Base-by-base conservation (phyloP, 2,329 filamentous ascomycete genomes). In the Phialemoniopsis sp. region DNA sequence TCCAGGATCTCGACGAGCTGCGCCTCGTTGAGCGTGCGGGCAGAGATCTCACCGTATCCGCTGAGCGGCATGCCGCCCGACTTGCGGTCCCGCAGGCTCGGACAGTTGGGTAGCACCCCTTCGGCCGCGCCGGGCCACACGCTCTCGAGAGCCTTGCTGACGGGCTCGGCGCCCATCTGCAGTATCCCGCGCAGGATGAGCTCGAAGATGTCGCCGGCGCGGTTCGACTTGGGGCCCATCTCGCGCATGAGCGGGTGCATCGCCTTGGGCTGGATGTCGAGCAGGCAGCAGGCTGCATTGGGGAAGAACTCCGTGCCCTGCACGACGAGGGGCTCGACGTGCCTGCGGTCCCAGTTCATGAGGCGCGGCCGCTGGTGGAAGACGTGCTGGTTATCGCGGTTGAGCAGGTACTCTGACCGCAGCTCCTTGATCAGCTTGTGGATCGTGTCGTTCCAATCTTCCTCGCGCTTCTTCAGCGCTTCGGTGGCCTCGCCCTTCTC, bases 341-440 rank as follows among this genome's bases (percentile, higher is more conserved):
- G 63, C 13, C 89, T 80, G 2, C 75, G 71, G 58, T 95, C 88
- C 79, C 82, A 90, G 18, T 69, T 51, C 4, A 91, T 58, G 1
- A 72, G 50, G 0, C 79, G 74, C 2, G 71, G 66, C 1, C 67
- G 50, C 57, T 72, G 66, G 36, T 63, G 56, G 50, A 73, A 67
- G 13, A 73, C 47, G 46, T 76, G 73, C 33, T 70, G 56, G 52
- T 81, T 78, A 50, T 86, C 80, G 21, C 67, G 63, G 35, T 62
- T 51, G 21, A 62, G 55, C 16, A 53, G 41, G 49, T 68, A 69
- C 39, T 67, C 61, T 26, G 55, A 55, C 18, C 51, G 47, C 9
- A 49, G 42, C 49, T 56, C 60, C 41, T 57, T 58, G 39, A 60
- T 55, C 30, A 64, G 42, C 26, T 46, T 46, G 28, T 52, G 51